phyloP scores from a whole-genome alignment of 148 eudicot genomes.

The Gaultheria prostrata region DNA sequence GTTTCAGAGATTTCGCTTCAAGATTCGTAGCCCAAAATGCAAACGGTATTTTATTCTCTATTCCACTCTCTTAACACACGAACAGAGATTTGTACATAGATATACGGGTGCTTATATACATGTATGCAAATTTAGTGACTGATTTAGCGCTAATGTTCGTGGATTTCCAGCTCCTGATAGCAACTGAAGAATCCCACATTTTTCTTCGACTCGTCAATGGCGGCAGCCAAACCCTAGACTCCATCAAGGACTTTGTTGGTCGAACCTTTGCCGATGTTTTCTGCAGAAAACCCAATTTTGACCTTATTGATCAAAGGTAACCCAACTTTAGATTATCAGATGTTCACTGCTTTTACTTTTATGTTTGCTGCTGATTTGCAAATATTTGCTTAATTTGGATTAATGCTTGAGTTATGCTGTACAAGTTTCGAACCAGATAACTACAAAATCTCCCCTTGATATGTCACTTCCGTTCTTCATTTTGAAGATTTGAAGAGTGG shows the following conservation, averaged over 20 bases:
- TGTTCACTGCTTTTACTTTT: neutral
- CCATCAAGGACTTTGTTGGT: conserved; percentile 29
- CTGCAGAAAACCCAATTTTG: conserved; percentile 17
- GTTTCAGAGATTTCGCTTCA: neutral
- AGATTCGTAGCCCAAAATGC: conserved; percentile 22
- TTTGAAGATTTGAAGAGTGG: too few relatives aligned
- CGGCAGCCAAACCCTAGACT: conserved; percentile 29
- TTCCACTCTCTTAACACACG: neutral
- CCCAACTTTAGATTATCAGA: neutral
- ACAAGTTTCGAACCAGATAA: too few relatives aligned
- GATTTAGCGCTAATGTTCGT: neutral
- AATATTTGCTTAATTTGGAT: too few relatives aligned
- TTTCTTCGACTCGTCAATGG: conserved; percentile 35
- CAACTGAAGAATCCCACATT: conserved; percentile 36
- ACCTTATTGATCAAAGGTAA: conserved; percentile 31
- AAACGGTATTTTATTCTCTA: conserved; percentile 17
- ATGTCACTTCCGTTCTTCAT: too few relatives aligned
- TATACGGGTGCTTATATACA: neutral
- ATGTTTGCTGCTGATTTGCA: neutral
- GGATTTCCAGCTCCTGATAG: conserved; percentile 30
- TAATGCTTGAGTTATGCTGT: too few relatives aligned
- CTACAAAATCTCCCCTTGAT: too few relatives aligned
- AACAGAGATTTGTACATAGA: neutral
- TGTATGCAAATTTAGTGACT: neutral
- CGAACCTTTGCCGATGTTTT: conserved; percentile 25